Percentiles rank a stretch among this genome's conserved stretches.
Conservation (phyloP, 164 flowering plant genomes). For the Buxus sempervirens region DNA sequence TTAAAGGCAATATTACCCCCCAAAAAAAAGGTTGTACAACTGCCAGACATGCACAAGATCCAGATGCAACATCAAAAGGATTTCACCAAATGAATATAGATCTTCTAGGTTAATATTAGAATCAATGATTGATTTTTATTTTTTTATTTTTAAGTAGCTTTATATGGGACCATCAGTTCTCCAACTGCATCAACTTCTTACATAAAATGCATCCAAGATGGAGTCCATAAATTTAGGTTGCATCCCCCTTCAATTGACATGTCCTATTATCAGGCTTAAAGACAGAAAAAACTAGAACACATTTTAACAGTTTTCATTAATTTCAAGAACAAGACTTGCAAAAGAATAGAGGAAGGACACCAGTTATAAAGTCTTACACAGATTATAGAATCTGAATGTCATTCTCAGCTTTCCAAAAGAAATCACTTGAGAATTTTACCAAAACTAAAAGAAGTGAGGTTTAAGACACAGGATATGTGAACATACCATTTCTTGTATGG, state of each 20-base stretch:
- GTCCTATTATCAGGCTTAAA: neutral
- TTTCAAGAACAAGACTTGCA: neutral
- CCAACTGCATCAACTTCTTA: neutral
- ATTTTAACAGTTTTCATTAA: too few species aligned
- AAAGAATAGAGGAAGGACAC: too few species aligned
- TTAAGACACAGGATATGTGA: neutral
- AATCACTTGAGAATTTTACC: too few species aligned
- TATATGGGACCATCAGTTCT: neutral
- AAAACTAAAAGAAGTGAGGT: neutral
- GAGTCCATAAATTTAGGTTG: neutral
- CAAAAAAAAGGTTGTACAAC: too few species aligned
- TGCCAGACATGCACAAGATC: neutral
- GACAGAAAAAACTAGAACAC: neutral
- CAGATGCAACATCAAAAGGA: neutral
- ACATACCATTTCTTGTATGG: conserved; percentile 34
- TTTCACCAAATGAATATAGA: conserved; percentile 1
- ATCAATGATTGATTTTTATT: neutral
- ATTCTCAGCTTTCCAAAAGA: too few species aligned
- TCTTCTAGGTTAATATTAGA: neutral
- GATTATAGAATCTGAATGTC: too few species aligned
- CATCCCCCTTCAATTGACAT: neutral
- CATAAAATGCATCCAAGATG: neutral
- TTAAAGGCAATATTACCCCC: too few species aligned
- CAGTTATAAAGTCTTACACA: too few species aligned
- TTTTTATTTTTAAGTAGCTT: too few species aligned